Evolutionary conservation across 176 grass and related monocot genomes (phyloP), one percentile per base, ranked within the genome.

Genomic region (Urochloa ruziziensis): DNA sequence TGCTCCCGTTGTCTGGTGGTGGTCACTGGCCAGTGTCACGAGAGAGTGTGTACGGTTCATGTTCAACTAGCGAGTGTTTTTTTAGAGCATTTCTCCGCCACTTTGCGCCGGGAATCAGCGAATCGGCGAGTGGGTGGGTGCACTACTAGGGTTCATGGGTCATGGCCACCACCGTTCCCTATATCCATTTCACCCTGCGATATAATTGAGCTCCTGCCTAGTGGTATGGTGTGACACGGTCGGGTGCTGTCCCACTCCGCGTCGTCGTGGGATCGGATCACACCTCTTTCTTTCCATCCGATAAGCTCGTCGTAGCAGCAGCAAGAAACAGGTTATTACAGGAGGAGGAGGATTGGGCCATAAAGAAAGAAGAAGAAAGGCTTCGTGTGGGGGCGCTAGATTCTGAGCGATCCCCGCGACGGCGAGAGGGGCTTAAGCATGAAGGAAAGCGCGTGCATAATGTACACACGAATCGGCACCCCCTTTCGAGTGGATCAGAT

Each of bases 71-170:
- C 35, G 2, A 42, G 25, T 1, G 40, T 33, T 25, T 60, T 52
- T 75, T 67, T 11, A 40, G 39, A 40, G 18, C 3, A 21, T 52
- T 75, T 67, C 24, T 39, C 9, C 37, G 3, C 13, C 46, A 10
- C 19, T 68, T 75, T 75, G 21, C 12, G 35, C 21, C 0, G 7
- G 42, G 7, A 62, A 32, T 40, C 42, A 15, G 23, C 28, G 80
- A 67, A 32, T 40, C 42, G 43, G 58, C 27, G 15, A 80, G 79
- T 29, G 67, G 37, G 80, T 79, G 84, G 67, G 85, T 87, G 88
- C 63, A 44, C 82, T 74, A 19, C 42, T 44, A 44, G 48, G 80
- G 42, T 54, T 13, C 12, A 40, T 42, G 36, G 66, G 16, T 78
- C 66, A 42, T 57, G 79, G 11, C 46, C 83, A 82, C 79, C 79